phyloP scores from a whole-genome alignment of 192 early-diverging fungal species.

The Coemansia sp. region DNA sequence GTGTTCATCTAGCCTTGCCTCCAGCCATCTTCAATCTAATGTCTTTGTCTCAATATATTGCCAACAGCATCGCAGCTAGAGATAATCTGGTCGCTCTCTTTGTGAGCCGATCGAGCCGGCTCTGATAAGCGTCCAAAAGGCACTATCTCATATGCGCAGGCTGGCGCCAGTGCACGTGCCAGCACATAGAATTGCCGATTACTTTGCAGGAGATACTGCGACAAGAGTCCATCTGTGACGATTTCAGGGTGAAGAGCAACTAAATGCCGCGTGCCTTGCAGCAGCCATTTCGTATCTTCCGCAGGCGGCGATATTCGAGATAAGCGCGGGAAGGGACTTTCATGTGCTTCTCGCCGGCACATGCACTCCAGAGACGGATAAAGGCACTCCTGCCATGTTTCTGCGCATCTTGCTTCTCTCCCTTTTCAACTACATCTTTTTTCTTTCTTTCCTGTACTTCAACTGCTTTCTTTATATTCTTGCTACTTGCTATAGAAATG shows the following conservation, averaged over 20 bases:
- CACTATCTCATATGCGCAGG: background rate
- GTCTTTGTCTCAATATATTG: background rate
- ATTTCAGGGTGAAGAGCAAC: background rate
- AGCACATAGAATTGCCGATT: background rate
- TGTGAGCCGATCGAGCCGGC: background rate
- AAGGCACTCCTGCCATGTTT: too few species aligned
- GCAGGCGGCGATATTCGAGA: background rate
- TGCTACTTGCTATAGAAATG: slow-evolving; percentile 11
- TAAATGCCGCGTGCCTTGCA: slow-evolving; percentile 1
- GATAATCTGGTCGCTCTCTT: background rate
- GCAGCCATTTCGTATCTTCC: background rate
- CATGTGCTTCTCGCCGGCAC: background rate
- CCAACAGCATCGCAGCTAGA: background rate
- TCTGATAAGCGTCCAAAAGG: background rate
- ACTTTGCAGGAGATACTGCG: background rate
- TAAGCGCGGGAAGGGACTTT: background rate
- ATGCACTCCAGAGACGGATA: too few species aligned
- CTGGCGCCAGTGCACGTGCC: background rate
- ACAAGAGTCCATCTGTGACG: background rate
- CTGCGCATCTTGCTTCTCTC: background rate
- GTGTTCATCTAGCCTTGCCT: background rate
- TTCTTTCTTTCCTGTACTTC: slow-evolving; percentile 2
- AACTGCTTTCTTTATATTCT: background rate
- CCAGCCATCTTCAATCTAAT: background rate
- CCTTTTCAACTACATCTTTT: slow-evolving; percentile 2